Evolutionary conservation across 108 stramenopile genomes (phyloP).

Genomic region (Cyclostephanos invisitatus): DNA sequence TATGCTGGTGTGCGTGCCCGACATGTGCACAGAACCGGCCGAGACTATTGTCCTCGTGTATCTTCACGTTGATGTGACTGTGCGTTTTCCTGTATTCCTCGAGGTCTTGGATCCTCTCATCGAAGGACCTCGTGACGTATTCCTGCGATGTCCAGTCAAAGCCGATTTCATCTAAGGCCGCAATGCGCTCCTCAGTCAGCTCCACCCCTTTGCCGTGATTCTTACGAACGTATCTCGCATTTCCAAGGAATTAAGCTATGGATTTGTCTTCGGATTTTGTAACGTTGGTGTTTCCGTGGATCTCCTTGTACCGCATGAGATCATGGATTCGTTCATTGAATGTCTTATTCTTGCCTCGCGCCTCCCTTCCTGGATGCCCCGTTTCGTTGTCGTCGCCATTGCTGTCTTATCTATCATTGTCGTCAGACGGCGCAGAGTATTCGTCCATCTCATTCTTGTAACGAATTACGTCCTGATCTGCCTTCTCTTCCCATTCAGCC

Average conservation of each 20-base stretch:
- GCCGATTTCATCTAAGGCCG: too few species aligned
- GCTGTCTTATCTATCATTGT: slow-evolving; percentile 45
- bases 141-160: too few species aligned
- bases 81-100: too few species aligned
- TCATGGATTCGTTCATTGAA: neutral
- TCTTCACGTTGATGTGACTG: too few species aligned
- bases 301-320: slow-evolving; percentile 3
- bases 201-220: neutral
- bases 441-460: slow-evolving; percentile 60
- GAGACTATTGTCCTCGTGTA: too few species aligned
- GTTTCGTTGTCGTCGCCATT: too few species aligned
- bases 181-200: too few species aligned
- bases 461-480: slow-evolving; percentile 62
- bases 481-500: slow-evolving; percentile 60
- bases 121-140: too few species aligned
- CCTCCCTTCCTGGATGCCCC: too few species aligned
- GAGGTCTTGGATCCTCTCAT: too few species aligned
- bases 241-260: neutral
- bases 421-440: slow-evolving; percentile 31
- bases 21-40: neutral
- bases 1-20: neutral
- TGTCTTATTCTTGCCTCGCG: slow-evolving; percentile 2
- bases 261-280: neutral
- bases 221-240: neutral
- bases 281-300: neutral